Conservation (phyloP, 2,329 filamentous ascomycete species). For the Trichophyton mentagrophytes region DNA sequence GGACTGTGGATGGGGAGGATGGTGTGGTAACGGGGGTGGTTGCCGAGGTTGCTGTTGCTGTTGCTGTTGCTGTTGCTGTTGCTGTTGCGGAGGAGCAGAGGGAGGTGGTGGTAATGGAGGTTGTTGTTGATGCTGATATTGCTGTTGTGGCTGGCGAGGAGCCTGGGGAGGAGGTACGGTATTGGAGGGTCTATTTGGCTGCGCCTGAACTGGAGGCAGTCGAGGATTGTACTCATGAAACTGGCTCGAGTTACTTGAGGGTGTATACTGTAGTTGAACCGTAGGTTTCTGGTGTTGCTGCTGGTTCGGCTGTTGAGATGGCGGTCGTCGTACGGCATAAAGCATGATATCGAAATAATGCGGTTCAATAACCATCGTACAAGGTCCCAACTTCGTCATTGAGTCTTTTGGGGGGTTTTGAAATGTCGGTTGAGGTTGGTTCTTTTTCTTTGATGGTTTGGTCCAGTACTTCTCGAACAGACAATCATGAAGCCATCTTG, state of each 20-base stretch:
- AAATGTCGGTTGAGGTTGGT: slow-evolving; percentile 32
- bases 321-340: slow-evolving; percentile 42
- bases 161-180: slow-evolving; percentile 3
- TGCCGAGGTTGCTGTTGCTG: too few species aligned
- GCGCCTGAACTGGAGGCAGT: slow-evolving; percentile 17
- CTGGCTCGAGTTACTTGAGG: slow-evolving; percentile 25
- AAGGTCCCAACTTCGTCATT: slow-evolving; percentile 44
- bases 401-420: slow-evolving; percentile 40
- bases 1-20: too few species aligned
- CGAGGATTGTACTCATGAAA: slow-evolving; percentile 33
- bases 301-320: slow-evolving; percentile 22
- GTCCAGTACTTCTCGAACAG: slow-evolving; percentile 47
- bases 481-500: slow-evolving; percentile 43
- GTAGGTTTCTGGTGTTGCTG: slow-evolving; percentile 22
- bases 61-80: neutral
- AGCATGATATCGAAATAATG: slow-evolving; percentile 49
- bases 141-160: slow-evolving; percentile 5
- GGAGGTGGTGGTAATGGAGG: neutral
- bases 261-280: slow-evolving; percentile 33
- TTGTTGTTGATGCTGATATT: neutral
- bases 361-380: slow-evolving; percentile 49
- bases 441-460: slow-evolving; percentile 45
- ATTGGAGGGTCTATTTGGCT: neutral
- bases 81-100: neutral
- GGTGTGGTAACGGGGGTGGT: too few species aligned